A percentile compares a stretch with the other conserved stretches of the same genome.
Conservation (phyloP, 1,139 yeast species). For the Waltiozyma sp. region DNA sequence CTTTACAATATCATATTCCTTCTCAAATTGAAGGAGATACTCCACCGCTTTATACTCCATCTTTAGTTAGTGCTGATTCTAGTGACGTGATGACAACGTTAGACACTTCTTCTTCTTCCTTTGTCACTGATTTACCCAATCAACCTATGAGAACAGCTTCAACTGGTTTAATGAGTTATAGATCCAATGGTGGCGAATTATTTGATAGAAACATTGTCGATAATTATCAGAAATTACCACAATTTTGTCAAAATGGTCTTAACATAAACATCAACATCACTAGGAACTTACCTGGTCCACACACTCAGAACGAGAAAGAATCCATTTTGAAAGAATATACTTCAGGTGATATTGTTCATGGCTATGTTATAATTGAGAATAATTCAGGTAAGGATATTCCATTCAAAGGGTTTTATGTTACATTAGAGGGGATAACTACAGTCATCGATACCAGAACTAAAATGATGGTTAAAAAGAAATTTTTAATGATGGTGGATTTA, state of each 20-base stretch:
- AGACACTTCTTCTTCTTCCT: background rate
- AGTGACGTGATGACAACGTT: background rate
- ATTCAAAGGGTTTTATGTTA: constrained; percentile 48
- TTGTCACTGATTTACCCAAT: background rate
- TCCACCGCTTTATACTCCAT: constrained; percentile 8
- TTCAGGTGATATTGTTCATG: constrained; percentile 47
- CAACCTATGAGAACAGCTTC: background rate
- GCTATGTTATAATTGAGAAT: constrained; percentile 40
- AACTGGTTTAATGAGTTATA: background rate
- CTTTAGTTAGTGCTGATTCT: background rate
- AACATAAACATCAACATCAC: constrained; percentile 25
- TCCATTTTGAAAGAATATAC: constrained; percentile 34
- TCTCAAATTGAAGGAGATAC: constrained; percentile 3
- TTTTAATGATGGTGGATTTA: constrained; percentile 31
- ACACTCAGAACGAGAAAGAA: constrained; percentile 18
- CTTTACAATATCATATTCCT: constrained; percentile 34
- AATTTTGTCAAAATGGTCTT: constrained; percentile 16
- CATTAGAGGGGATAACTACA: constrained; percentile 39
- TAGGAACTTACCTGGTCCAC: constrained; percentile 22
- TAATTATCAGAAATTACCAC: constrained; percentile 9
- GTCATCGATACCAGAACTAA: constrained; percentile 20
- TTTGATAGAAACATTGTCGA: constrained; percentile 8
- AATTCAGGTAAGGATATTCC: constrained; percentile 29
- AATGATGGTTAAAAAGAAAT: constrained; percentile 23
- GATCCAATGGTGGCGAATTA: background rate